Evolutionary conservation across 2,329 filamentous ascomycete genomes (phyloP).

Genomic region (Didymella exigua): DNA sequence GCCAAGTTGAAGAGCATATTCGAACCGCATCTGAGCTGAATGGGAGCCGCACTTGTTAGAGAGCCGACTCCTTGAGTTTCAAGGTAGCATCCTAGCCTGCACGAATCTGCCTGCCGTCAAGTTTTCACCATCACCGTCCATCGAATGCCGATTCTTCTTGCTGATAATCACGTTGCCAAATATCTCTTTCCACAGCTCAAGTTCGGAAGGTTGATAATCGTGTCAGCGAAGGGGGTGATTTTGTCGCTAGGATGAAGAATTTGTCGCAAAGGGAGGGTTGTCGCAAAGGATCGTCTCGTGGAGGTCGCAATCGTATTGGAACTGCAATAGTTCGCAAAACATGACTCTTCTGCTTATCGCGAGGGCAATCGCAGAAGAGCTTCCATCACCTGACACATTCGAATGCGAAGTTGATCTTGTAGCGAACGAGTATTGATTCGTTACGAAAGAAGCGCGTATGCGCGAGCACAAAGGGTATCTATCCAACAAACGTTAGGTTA

Average conservation of each 20-base stretch:
- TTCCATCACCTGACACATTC: constrained; percentile 13
- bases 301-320: neutral
- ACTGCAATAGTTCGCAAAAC: neutral
- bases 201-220: neutral
- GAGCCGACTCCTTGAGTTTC: neutral
- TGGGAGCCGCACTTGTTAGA: neutral
- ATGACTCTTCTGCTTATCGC: constrained; percentile 25
- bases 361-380: constrained; percentile 17
- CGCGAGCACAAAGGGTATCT: constrained; percentile 19
- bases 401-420: neutral
- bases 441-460: constrained; percentile 13
- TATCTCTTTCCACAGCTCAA: neutral
- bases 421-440: constrained; percentile 30
- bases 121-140: neutral
- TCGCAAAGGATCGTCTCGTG: neutral
- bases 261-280: neutral
- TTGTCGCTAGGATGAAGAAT: constrained; percentile 1
- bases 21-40: neutral
- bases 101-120: neutral
- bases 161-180: neutral
- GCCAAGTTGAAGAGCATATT: neutral
- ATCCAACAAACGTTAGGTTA: constrained; percentile 20
- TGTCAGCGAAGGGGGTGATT: neutral
- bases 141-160: neutral
- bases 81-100: neutral